These are phyloP conservation scores for Camellia japonica DNA, from an alignment of 148 eudicot genomes.

Conservation along the genomic window DNA sequence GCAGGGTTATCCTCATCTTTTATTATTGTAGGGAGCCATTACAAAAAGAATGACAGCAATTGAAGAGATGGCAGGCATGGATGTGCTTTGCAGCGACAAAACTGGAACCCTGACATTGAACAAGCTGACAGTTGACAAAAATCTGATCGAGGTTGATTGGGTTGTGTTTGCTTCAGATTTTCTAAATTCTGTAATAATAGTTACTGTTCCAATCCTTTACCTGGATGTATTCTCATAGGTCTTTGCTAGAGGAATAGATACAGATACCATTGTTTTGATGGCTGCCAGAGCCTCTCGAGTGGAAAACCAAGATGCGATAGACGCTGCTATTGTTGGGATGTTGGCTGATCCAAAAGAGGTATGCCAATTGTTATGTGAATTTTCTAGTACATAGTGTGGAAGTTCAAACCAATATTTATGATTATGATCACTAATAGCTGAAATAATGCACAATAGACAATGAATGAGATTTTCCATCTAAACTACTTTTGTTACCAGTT, in stretches of 20 bases:
- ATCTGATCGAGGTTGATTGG: conserved; percentile 34
- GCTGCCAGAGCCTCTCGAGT: conserved; percentile 65
- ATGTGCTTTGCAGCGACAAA: conserved; percentile 51
- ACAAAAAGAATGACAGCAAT: conserved; percentile 52
- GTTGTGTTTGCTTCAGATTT: background rate
- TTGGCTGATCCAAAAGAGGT: conserved; percentile 57
- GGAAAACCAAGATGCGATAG: conserved; percentile 69
- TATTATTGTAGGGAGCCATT: conserved; percentile 38
- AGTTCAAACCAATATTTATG: background rate
- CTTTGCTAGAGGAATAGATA: conserved; percentile 47
- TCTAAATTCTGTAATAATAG: background rate
- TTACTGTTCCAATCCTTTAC: background rate
- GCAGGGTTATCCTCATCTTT: background rate
- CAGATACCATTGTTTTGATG: conserved; percentile 55
- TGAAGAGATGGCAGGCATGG: conserved; percentile 56
- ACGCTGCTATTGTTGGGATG: conserved; percentile 54
- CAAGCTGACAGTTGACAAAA: conserved; percentile 46
- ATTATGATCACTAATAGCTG: background rate
- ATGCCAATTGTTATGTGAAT: conserved; percentile 9
- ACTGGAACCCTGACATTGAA: conserved; percentile 50
- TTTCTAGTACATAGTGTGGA: background rate
- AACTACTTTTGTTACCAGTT: background rate
- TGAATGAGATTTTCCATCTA: background rate
- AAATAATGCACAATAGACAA: background rate
- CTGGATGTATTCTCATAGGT: conserved; percentile 22